Conservation (phyloP, 495 filamentous ascomycete genomes). For the Penicillium paradoxum region DNA sequence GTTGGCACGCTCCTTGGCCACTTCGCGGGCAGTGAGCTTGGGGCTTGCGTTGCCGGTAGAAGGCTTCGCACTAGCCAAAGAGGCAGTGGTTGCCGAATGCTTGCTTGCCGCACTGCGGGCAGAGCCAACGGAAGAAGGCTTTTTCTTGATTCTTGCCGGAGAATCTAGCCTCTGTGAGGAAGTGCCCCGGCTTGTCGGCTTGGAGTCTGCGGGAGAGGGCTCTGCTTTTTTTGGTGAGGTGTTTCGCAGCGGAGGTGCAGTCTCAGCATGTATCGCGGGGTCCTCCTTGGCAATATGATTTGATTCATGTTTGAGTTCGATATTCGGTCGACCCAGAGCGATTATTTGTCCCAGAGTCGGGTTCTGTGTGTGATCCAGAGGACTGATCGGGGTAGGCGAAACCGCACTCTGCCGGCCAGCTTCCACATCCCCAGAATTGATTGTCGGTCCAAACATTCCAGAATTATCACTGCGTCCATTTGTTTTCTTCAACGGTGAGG, state of each 20-base stretch:
- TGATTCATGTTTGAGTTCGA: background rate
- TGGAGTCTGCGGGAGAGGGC: slow-evolving; percentile 6
- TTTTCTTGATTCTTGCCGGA: slow-evolving; percentile 28
- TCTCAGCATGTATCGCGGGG: slow-evolving; percentile 3
- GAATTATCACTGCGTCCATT: slow-evolving; percentile 33
- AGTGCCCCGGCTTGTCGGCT: slow-evolving; percentile 8
- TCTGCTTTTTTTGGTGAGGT: slow-evolving; percentile 18
- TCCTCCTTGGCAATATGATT: slow-evolving; percentile 8
- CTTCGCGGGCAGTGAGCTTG: slow-evolving; percentile 19
- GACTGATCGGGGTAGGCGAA: slow-evolving; percentile 26
- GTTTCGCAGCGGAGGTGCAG: slow-evolving; percentile 8
- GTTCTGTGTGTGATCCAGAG: slow-evolving; percentile 12
- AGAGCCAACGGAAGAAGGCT: slow-evolving; percentile 37
- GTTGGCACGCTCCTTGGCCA: slow-evolving; percentile 29
- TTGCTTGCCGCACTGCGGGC: slow-evolving; percentile 34
- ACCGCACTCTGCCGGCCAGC: slow-evolving; percentile 25
- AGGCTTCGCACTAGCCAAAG: slow-evolving; percentile 25
- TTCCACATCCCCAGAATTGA: slow-evolving; percentile 32
- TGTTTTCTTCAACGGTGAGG: slow-evolving; percentile 34
- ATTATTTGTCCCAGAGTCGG: slow-evolving; percentile 11
- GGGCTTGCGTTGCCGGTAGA: slow-evolving; percentile 11
- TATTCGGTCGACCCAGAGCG: slow-evolving; percentile 3
- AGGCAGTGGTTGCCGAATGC: slow-evolving; percentile 9
- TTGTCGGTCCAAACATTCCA: slow-evolving; percentile 30
- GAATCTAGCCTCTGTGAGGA: slow-evolving; percentile 21